A percentile compares a stretch with the other conserved stretches of the same genome.
Evolutionary conservation across 208 protist species (phyloP).

Genomic region (Trypanosoma vivax): DNA sequence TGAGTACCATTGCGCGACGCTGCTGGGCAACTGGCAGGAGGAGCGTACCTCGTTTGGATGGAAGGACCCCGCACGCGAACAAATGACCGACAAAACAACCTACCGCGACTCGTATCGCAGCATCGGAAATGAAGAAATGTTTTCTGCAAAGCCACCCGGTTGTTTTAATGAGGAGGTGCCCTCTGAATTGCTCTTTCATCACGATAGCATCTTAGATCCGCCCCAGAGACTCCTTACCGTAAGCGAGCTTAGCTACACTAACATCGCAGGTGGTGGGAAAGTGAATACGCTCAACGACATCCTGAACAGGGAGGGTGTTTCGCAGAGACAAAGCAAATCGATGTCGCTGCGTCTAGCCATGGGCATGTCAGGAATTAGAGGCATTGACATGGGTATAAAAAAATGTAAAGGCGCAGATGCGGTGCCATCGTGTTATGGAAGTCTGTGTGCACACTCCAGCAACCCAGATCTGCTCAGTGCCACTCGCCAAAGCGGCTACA

Average conservation of each 20-base stretch:
- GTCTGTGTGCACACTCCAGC: not conserved
- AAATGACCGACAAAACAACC: slow-evolving; percentile 35
- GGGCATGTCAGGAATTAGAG: not conserved
- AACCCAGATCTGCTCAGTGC: not conserved
- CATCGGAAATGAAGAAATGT: slow-evolving; percentile 24
- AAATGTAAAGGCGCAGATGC: slow-evolving; percentile 1
- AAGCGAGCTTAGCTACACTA: slow-evolving; percentile 62
- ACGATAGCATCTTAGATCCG: slow-evolving; percentile 64
- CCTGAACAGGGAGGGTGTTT: slow-evolving; percentile 60
- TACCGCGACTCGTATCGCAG: slow-evolving; percentile 48
- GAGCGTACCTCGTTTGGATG: slow-evolving; percentile 50
- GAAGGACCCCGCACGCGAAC: slow-evolving; percentile 5
- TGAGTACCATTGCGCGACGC: slow-evolving; percentile 78
- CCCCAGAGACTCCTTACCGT: slow-evolving; percentile 43
- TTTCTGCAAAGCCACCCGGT: slow-evolving; percentile 36
- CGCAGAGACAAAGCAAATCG: slow-evolving; percentile 22
- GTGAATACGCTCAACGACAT: slow-evolving; percentile 44
- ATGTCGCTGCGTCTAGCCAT: slow-evolving; percentile 22
- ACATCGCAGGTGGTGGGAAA: slow-evolving; percentile 22
- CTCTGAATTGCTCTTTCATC: slow-evolving; percentile 74
- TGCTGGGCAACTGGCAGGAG: slow-evolving; percentile 86
- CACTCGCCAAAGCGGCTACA: slow-evolving; percentile 23
- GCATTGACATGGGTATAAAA: not conserved
- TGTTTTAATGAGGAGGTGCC: slow-evolving; percentile 58
- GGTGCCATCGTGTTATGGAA: not conserved